Evolutionary conservation across 257 asterid species (phyloP).

Genomic region (Haberlea rhodopensis): DNA sequence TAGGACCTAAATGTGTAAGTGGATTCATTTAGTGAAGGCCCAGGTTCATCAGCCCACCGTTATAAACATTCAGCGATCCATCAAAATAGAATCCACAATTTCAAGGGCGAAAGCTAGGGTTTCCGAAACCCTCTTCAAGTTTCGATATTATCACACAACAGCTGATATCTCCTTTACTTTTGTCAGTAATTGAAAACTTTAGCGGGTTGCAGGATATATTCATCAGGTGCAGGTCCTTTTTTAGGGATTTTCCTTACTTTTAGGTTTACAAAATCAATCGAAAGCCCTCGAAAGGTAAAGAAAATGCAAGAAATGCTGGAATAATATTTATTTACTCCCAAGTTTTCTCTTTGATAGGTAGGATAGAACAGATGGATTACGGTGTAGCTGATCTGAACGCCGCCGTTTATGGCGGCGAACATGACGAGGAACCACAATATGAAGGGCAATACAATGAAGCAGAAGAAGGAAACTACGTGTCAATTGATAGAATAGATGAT

Average conservation of each 20-base stretch:
- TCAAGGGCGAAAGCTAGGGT: not conserved
- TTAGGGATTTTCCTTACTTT: slow-evolving; percentile 20
- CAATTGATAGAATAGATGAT: slow-evolving; percentile 74
- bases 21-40: not conserved
- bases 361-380: slow-evolving; percentile 74
- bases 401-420: slow-evolving; percentile 58
- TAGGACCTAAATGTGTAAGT: no score
- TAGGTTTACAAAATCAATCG: slow-evolving; percentile 7
- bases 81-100: not conserved
- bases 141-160: not conserved
- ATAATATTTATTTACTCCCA: slow-evolving; percentile 54
- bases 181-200: not conserved
- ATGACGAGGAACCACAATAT: slow-evolving; percentile 52
- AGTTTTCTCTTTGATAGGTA: slow-evolving; percentile 49
- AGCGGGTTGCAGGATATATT: not conserved
- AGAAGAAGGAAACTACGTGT: slow-evolving; percentile 61
- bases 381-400: slow-evolving; percentile 70
- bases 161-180: not conserved
- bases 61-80: not conserved
- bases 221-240: slow-evolving; percentile 21
- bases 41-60: not conserved
- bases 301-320: slow-evolving; percentile 32
- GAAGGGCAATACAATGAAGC: slow-evolving; percentile 58
- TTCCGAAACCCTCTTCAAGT: not conserved
- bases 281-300: slow-evolving; percentile 33